phyloP scores from a whole-genome alignment of 1,284 basidiomycete species.

The Rhodotorula sp. region DNA sequence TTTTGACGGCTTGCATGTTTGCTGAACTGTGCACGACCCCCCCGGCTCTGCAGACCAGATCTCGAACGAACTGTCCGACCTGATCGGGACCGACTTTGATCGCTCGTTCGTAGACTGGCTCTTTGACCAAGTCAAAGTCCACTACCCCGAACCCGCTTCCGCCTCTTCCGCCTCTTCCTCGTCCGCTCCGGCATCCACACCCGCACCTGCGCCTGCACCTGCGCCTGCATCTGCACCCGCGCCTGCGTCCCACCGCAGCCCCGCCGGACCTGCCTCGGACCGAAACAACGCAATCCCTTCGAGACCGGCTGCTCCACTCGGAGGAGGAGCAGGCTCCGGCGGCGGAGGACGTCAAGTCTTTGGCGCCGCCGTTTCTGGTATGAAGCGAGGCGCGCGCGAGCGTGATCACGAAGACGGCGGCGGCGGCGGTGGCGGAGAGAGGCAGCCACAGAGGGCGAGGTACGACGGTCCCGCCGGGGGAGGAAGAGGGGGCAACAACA shows the following conservation, averaged over 20 bases:
- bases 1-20: background rate
- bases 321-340: background rate
- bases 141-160: slow-evolving; percentile 52
- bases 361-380: slow-evolving; percentile 41
- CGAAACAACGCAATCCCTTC: slow-evolving; percentile 2
- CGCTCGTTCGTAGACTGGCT: slow-evolving; percentile 78
- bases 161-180: slow-evolving; percentile 6
- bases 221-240: background rate
- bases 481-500: too few relatives aligned
- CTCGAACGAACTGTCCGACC: slow-evolving; percentile 72
- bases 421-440: background rate
- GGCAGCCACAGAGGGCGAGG: slow-evolving; percentile 19
- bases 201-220: slow-evolving; percentile 52
- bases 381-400: slow-evolving; percentile 41
- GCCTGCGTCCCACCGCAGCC: background rate
- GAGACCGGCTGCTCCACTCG: slow-evolving; percentile 7
- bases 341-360: slow-evolving; percentile 32
- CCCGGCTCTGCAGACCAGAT: slow-evolving; percentile 64
- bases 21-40: background rate
- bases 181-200: slow-evolving; percentile 1
- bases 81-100: slow-evolving; percentile 55
- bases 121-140: slow-evolving; percentile 63
- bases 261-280: background rate
- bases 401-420: slow-evolving; percentile 1
- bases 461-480: slow-evolving; percentile 11